Percentiles rank a stretch among this genome's conserved stretches.
These are phyloP conservation scores for Corylus avellana DNA, from an alignment of 306 rosid species.

Conservation along the genomic window DNA sequence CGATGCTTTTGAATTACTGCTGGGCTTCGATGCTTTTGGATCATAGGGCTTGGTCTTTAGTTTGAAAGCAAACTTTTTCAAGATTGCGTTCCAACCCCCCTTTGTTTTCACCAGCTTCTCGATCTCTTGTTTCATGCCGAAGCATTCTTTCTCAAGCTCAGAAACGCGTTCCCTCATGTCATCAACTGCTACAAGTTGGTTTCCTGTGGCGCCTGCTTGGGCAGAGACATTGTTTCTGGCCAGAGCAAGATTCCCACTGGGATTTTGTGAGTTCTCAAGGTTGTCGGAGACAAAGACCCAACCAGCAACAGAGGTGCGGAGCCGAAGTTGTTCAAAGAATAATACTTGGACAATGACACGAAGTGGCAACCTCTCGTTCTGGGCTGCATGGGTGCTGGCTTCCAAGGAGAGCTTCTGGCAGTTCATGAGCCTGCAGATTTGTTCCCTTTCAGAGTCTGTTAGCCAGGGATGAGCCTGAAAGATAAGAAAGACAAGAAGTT, in stretches of 20 bases:
- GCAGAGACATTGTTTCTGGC: slow-evolving; percentile 29
- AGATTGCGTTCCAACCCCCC: slow-evolving; percentile 64
- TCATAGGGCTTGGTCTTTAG: slow-evolving; percentile 48
- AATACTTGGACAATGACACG: slow-evolving; percentile 81
- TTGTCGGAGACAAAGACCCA: slow-evolving; percentile 80
- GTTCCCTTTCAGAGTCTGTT: slow-evolving; percentile 83
- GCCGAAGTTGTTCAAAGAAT: slow-evolving; percentile 87
- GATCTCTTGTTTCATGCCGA: slow-evolving; percentile 70
- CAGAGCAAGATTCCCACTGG: slow-evolving; percentile 52
- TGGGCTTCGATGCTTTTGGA: slow-evolving; percentile 40
- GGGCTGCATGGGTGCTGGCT: slow-evolving; percentile 95
- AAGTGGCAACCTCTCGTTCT: slow-evolving; percentile 88
- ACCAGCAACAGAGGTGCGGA: slow-evolving; percentile 77
- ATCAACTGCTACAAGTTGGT: slow-evolving; percentile 43
- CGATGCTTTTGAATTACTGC: slow-evolving; percentile 42
- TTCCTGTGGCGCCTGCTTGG: slow-evolving; percentile 21
- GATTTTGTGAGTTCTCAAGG: slow-evolving; percentile 55
- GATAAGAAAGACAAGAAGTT: background rate
- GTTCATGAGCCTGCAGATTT: slow-evolving; percentile 78
- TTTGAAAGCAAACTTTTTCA: slow-evolving; percentile 59
- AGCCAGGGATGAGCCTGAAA: slow-evolving; percentile 80
- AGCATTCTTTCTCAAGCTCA: slow-evolving; percentile 80
- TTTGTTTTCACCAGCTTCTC: slow-evolving; percentile 75
- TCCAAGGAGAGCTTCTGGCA: slow-evolving; percentile 94
- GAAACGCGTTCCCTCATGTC: slow-evolving; percentile 60